Conservation (phyloP, 345 rosid genomes). For the Angophora floribunda region DNA sequence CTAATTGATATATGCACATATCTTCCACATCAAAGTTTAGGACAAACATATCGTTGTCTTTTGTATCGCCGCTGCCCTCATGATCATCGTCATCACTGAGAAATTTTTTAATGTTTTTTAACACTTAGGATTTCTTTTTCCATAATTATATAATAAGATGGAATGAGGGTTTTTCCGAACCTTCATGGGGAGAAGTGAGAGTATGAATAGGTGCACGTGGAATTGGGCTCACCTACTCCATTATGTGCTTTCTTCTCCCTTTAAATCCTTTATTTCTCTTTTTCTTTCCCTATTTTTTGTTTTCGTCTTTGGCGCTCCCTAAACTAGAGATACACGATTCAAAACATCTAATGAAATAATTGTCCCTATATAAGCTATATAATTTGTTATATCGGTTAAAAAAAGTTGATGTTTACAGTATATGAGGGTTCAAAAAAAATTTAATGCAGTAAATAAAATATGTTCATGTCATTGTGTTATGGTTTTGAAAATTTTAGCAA, state of each 20-base stretch:
- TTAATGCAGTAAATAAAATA: neutral
- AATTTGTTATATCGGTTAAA: neutral
- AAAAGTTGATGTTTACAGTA: neutral
- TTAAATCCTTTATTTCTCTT: neutral
- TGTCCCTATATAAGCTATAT: neutral
- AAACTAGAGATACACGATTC: neutral
- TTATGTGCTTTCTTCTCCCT: neutral
- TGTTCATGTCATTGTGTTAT: neutral
- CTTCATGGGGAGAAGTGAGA: neutral
- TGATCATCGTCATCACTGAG: neutral
- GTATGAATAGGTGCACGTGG: neutral
- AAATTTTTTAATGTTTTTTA: neutral
- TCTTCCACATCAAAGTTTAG: neutral
- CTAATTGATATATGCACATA: neutral
- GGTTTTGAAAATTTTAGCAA: neutral
- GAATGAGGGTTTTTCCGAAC: neutral
- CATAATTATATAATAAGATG: neutral
- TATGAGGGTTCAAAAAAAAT: neutral
- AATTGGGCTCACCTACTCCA: neutral
- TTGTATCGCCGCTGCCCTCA: neutral
- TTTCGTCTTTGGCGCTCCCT: neutral
- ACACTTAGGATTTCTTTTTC: neutral
- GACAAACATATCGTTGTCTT: neutral
- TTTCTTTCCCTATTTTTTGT: neutral
- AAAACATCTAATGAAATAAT: neutral